Evolutionary conservation across 148 eudicot species (phyloP).

Genomic region (Dianthus caryophyllus): DNA sequence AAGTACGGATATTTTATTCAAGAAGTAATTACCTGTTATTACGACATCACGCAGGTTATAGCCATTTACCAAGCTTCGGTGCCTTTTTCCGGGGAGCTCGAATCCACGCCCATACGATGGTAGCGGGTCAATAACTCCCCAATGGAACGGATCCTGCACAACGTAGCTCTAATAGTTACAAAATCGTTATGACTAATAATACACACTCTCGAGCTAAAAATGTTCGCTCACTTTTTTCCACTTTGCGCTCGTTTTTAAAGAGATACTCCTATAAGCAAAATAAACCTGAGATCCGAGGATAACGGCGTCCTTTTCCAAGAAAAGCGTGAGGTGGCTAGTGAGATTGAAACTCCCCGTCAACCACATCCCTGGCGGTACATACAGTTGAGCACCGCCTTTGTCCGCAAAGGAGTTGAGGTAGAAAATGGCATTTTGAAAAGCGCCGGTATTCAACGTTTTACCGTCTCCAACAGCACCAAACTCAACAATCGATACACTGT

Average conservation of each 20-base stretch:
- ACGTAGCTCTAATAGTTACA: background rate
- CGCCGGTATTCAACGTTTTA: slow-evolving; percentile 48
- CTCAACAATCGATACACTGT: slow-evolving; percentile 56
- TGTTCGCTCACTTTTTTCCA: no score
- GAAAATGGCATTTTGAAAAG: slow-evolving; percentile 58
- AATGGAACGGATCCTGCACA: slow-evolving; percentile 39
- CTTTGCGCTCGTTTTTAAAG: no score
- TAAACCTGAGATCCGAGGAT: slow-evolving; percentile 60
- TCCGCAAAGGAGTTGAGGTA: slow-evolving; percentile 61
- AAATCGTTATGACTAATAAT: background rate
- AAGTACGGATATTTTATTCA: background rate
- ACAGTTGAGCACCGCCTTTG: slow-evolving; percentile 60
- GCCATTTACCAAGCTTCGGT: slow-evolving; percentile 47
- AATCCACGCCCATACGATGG: slow-evolving; percentile 58
- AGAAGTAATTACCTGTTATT: slow-evolving; percentile 36
- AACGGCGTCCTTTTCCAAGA: slow-evolving; percentile 51
- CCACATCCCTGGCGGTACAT: slow-evolving; percentile 56
- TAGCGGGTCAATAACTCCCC: slow-evolving; percentile 41
- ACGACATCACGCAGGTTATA: slow-evolving; percentile 45
- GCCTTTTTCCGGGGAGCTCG: slow-evolving; percentile 40
- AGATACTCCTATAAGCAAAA: no score
- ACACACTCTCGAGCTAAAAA: no score
- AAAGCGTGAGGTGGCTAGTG: slow-evolving; percentile 59
- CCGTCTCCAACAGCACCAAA: slow-evolving; percentile 68
- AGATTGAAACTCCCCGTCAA: slow-evolving; percentile 57